These are phyloP conservation scores for Nemania sp. DNA, from an alignment of 2,329 filamentous ascomycete species.

Conservation along the genomic window DNA sequence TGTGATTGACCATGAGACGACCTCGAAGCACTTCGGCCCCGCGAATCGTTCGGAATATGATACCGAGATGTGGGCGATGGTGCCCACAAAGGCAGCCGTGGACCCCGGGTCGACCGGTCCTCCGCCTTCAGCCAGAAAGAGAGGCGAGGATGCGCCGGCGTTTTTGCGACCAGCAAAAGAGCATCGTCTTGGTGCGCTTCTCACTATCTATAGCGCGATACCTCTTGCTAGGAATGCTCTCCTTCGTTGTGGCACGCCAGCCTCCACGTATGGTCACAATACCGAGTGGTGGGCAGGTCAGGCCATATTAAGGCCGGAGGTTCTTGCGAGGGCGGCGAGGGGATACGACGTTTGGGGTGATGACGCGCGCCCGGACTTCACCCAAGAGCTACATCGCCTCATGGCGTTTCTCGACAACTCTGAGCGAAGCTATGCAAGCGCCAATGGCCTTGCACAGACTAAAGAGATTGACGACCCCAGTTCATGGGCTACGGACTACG, in stretches of 20 bases:
- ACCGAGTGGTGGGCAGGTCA: constrained; percentile 65
- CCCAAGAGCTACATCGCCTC: constrained; percentile 62
- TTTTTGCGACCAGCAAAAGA: constrained; percentile 49
- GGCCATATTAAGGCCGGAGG: constrained; percentile 49
- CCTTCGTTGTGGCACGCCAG: constrained; percentile 47
- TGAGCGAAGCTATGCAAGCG: constrained; percentile 61
- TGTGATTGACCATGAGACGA: constrained; percentile 46
- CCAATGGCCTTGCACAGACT: constrained; percentile 50
- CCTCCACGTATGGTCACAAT: constrained; percentile 57
- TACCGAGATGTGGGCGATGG: constrained; percentile 61
- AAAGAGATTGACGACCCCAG: constrained; percentile 38
- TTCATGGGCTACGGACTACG: constrained; percentile 49
- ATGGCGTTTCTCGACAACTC: constrained; percentile 66
- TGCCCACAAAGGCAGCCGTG: constrained; percentile 43
- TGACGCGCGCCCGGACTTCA: constrained; percentile 44
- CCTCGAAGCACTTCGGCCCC: constrained; percentile 59
- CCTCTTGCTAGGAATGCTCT: constrained; percentile 61
- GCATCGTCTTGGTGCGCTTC: constrained; percentile 55
- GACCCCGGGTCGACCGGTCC: constrained; percentile 43
- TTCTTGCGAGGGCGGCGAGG: constrained; percentile 40
- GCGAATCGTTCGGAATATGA: constrained; percentile 61
- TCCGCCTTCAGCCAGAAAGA: constrained; percentile 49
- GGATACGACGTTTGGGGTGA: constrained; percentile 40
- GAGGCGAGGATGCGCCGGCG: constrained; percentile 50
- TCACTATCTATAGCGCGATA: constrained; percentile 64